Evolutionary conservation across 441 rosid genomes (phyloP).

Genomic region (Codiaeum variegatum): DNA sequence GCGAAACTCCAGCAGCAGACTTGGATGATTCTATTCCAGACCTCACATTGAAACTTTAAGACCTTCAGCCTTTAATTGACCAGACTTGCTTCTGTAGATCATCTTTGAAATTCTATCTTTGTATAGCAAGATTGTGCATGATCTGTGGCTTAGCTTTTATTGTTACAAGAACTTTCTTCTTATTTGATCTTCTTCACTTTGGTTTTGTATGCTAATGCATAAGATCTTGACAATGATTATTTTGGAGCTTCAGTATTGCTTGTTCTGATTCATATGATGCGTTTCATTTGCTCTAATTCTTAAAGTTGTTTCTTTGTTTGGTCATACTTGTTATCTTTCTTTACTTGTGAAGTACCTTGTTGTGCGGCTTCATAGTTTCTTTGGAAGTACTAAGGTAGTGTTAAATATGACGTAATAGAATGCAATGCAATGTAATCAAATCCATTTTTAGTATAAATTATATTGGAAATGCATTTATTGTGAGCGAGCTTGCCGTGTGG

Average conservation of each 20-base stretch:
- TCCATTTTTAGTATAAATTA: too few relatives aligned
- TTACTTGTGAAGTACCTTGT: too few relatives aligned
- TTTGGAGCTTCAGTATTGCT: conserved; percentile 7
- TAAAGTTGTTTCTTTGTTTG: neutral
- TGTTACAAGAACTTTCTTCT: neutral
- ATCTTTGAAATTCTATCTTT: conserved; percentile 12
- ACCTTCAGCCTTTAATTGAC: neutral
- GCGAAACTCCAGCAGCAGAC: conserved; percentile 22
- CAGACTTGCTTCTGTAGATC: neutral
- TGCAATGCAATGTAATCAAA: too few relatives aligned
- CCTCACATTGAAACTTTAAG: conserved; percentile 40
- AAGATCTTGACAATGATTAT: conserved; percentile 16
- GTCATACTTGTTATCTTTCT: neutral
- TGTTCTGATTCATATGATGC: conserved; percentile 16
- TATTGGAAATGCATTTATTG: too few relatives aligned
- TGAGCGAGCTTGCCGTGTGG: neutral
- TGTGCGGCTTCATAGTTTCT: too few relatives aligned
- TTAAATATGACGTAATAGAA: too few relatives aligned
- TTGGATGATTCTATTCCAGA: conserved; percentile 35
- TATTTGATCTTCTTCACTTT: conserved; percentile 8
- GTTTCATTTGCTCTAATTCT: neutral
- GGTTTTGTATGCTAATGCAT: conserved; percentile 6
- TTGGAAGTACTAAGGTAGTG: too few relatives aligned
- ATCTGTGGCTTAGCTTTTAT: neutral
- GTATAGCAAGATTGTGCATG: conserved; percentile 19